These are phyloP conservation scores for Ogataea nakhonphanomensis DNA, from an alignment of 805 yeast genomes.

Conservation along the genomic window DNA sequence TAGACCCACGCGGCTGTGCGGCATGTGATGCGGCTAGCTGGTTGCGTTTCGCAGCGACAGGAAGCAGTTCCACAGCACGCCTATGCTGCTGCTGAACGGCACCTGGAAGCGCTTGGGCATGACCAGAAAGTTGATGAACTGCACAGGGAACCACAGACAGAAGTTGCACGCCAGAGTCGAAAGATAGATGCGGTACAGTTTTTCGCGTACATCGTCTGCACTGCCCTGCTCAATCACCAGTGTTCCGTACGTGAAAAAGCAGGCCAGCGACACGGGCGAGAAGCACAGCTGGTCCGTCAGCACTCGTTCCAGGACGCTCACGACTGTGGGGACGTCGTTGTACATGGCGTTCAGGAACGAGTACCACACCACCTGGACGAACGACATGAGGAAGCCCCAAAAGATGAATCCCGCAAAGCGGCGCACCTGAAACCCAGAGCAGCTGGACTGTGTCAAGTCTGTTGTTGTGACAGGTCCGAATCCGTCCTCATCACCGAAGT, in stretches of 20 bases:
- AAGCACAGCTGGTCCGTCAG: conserved; percentile 85
- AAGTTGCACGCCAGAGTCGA: conserved; percentile 66
- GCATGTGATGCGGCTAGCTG: conserved; percentile 3
- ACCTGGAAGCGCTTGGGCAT: conserved; percentile 77
- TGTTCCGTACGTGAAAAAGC: conserved; percentile 82
- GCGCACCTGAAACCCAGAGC: conserved; percentile 52
- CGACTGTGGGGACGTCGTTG: conserved; percentile 75
- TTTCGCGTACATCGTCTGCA: conserved; percentile 56
- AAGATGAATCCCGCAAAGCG: conserved; percentile 74
- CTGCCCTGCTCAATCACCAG: conserved; percentile 75
- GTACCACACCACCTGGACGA: conserved; percentile 88
- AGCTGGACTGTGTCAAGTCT: neutral
- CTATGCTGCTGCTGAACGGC: conserved; percentile 82
- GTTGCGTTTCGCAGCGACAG: conserved; percentile 72
- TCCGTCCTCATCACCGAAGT: conserved; percentile 28
- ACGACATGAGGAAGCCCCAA: conserved; percentile 86
- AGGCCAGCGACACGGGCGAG: conserved; percentile 79
- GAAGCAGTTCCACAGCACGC: conserved; percentile 93
- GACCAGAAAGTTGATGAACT: conserved; percentile 66
- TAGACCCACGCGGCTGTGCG: conserved; percentile 9
- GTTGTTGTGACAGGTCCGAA: neutral
- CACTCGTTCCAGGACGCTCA: conserved; percentile 82
- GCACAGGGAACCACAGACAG: conserved; percentile 81
- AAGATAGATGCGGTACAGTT: conserved; percentile 63
- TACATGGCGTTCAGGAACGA: conserved; percentile 72